Evolutionary conservation across 2,329 filamentous ascomycete genomes (phyloP).

Genomic region (Aspergillus sp.): DNA sequence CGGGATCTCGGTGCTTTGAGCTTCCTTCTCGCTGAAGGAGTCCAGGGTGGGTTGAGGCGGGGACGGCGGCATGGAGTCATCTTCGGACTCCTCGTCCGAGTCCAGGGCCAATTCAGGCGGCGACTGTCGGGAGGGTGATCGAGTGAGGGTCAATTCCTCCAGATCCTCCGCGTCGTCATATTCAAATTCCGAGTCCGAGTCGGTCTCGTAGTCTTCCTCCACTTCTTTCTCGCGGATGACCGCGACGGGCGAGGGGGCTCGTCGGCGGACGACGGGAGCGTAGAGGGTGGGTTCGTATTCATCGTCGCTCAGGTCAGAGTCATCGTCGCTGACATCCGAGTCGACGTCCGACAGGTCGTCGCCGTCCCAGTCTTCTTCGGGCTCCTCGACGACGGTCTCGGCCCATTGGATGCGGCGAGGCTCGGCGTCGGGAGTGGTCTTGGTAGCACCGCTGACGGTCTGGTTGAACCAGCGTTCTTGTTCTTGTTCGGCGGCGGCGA

Average conservation of each 20-base stretch:
- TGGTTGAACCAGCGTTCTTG: conserved; percentile 99
- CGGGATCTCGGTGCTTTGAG: conserved; percentile 42
- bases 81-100: conserved; percentile 64
- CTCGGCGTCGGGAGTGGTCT: conserved; percentile 52
- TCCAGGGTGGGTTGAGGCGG: conserved; percentile 59
- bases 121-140: conserved; percentile 65
- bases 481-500: conserved; percentile 90
- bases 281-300: conserved; percentile 41
- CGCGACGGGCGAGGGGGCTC: conserved; percentile 32
- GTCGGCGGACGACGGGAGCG: conserved; percentile 26
- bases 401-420: conserved; percentile 80
- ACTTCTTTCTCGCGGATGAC: conserved; percentile 31
- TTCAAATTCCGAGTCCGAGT: conserved; percentile 58
- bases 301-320: conserved; percentile 48
- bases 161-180: conserved; percentile 61
- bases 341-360: conserved; percentile 63
- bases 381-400: conserved; percentile 71
- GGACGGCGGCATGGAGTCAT: conserved; percentile 71
- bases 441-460: conserved; percentile 75
- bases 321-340: conserved; percentile 54
- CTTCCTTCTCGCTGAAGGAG: conserved; percentile 60
- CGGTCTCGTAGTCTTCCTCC: conserved; percentile 33
- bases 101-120: conserved; percentile 71
- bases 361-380: conserved; percentile 68
- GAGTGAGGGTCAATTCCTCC: conserved; percentile 64